A percentile compares a stretch with the other conserved stretches of the same genome.
Conservation (phyloP, 2,329 filamentous ascomycete genomes). For the Fusarium tanahbumbuense region DNA sequence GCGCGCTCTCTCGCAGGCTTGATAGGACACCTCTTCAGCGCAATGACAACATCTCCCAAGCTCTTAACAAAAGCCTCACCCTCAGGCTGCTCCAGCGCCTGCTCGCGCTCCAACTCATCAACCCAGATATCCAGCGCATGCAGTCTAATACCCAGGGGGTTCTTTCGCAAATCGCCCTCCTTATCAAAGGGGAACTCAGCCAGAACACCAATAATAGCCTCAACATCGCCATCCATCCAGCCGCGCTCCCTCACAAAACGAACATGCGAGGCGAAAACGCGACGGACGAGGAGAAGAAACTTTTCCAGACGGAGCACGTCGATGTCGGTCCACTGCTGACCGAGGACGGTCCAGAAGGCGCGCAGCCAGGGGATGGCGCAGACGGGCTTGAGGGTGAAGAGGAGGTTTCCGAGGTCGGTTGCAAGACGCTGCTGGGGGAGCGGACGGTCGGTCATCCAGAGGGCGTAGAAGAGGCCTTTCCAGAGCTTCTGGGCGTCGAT, state of each 20-base stretch:
- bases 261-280: slow-evolving; percentile 80
- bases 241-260: slow-evolving; percentile 54
- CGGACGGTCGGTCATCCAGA: slow-evolving; percentile 94
- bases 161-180: slow-evolving; percentile 61
- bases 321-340: slow-evolving; percentile 77
- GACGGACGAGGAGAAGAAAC: slow-evolving; percentile 85
- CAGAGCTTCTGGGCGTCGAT: slow-evolving; percentile 88
- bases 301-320: slow-evolving; percentile 89
- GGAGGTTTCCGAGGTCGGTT: slow-evolving; percentile 77
- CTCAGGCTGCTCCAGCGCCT: slow-evolving; percentile 58
- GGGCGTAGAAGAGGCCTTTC: slow-evolving; percentile 93
- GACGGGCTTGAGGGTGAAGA: slow-evolving; percentile 64
- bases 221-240: slow-evolving; percentile 49
- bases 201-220: slow-evolving; percentile 47
- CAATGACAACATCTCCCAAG: slow-evolving; percentile 67
- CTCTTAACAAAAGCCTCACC: slow-evolving; percentile 62
- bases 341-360: slow-evolving; percentile 78
- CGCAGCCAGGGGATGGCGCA: slow-evolving; percentile 63
- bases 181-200: slow-evolving; percentile 50
- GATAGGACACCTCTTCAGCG: slow-evolving; percentile 68
- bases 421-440: slow-evolving; percentile 88
- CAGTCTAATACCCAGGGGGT: slow-evolving; percentile 86
- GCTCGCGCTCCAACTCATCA: slow-evolving; percentile 84
- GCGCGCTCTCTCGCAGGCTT: slow-evolving; percentile 79
- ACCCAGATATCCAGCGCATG: slow-evolving; percentile 93